Evolutionary conservation across 192 early-diverging fungal species (phyloP), one percentile per base, ranked within the genome.

Genomic region (Gamsiella multidivaricata): DNA sequence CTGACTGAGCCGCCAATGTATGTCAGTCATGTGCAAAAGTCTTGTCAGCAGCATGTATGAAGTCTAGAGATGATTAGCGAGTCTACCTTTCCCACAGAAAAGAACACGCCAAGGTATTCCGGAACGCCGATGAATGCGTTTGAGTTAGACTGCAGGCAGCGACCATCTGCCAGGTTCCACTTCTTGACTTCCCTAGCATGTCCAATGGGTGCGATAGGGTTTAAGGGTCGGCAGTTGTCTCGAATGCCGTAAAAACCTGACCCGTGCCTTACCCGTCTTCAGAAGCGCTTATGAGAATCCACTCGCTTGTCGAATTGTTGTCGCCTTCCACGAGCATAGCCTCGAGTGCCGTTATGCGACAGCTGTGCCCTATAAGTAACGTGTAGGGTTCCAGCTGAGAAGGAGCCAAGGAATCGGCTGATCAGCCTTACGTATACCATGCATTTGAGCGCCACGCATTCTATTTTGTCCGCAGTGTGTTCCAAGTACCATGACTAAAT

Each of bases 251-350:
- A n/a, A n/a, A n/a, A n/a, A n/a, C n/a, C n/a, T n/a, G n/a, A n/a
- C n/a, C n/a, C n/a, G n/a, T n/a, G n/a, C n/a, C 36, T 73, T 81
- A 89, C 88, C 88, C 88, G 43, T 86, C 84, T 41, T 87, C 82
- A 1, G 84, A 84, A 2, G 84, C 86, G 41, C 86, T 89, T 15
- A 87, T 81, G 14, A 88, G 37, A 25, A 84, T 73, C 81, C 84
- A 81, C 34, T 87, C 81, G 42, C 60, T 58, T 20, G 70, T 61
- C 20, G 74, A 68, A 26, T 75, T 67, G 26, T 79, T 67, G 37
- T 86, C 84, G 8, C 80, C 80, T 29, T 84, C 69, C 8, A 70
- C 71, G 14, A 78, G 53, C 25, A 84, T 60, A 14, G 83, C 54
- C 15, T 70, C 68, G 31, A 89, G 57, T 18, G 86, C 84, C 2